Base-by-base conservation (phyloP, 495 filamentous ascomycete genomes). In the Podospora tetraspora region DNA sequence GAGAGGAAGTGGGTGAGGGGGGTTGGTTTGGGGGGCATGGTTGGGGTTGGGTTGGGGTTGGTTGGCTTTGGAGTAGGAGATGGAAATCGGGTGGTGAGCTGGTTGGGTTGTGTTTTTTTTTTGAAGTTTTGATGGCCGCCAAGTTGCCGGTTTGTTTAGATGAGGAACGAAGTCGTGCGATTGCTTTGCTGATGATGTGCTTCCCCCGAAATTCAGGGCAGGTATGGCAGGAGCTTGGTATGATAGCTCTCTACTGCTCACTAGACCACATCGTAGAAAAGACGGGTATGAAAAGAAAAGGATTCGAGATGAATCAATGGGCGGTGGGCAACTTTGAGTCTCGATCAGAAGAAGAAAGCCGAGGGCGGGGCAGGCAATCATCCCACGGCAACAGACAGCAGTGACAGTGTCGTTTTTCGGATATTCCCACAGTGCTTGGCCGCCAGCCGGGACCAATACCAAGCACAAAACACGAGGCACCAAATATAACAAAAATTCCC, bases 1-100 rank as follows among this genome's bases (percentile, higher is more conserved):
- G 91, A 94, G 52, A 97, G 86, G 76, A 97, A 97, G 77, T 97
- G 94, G 0, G 94, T 97, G n/a, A 91, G 83, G 21, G 69, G 59
- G 10, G 77, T 64, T 24, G 66, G 68, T 59, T 62, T 64, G 2
- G 69, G 69, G 23, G 67, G 59, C 62, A 62, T 66, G 59, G 43
- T 66, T 6, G 43, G 24, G 57, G 16, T 57, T 37, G 61, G 16
- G 19, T 21, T 37, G 32, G 13, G 34, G 34, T 37, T 29, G 34
- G 34, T 37, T 29, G 25, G 16, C 7, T 24, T 19, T 62, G 29
- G 61, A 29, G 34, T 43, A 13, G 13, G 34, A 43, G 34, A 6
- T 13, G 34, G 13, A 19, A 22, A 13, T 22, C 34, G 61, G 25
- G 22, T 34, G 43, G 43, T 52, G 43, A 8, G 43, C 7, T 43